A percentile compares a stretch with the other conserved stretches of the same genome.
phyloP scores from a whole-genome alignment of 306 rosid species.

The Potentilla sterilis region DNA sequence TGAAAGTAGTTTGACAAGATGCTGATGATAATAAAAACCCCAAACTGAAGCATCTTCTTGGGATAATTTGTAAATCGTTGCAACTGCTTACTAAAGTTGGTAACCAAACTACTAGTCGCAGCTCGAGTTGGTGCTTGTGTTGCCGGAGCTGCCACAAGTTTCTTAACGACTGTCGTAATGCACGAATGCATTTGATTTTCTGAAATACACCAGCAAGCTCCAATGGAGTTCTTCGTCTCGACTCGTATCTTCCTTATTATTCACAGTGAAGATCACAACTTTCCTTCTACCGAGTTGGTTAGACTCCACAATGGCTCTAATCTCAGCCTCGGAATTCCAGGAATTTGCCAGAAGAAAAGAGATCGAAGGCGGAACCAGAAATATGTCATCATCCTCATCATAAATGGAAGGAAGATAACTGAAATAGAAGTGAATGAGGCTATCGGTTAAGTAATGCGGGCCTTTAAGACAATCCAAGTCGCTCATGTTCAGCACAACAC shows the following conservation, averaged over 20 bases:
- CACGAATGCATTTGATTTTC: slow-evolving; percentile 7
- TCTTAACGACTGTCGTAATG: slow-evolving; percentile 7
- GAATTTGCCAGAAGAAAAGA: slow-evolving; percentile 1
- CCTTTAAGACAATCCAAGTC: slow-evolving; percentile 10
- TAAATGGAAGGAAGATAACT: neutral
- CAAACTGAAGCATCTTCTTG: neutral
- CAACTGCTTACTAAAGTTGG: no score
- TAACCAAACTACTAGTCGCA: neutral
- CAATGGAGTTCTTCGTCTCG: slow-evolving; percentile 6
- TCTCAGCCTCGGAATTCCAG: neutral
- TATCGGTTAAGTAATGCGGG: neutral
- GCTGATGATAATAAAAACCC: neutral
- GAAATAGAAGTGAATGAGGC: slow-evolving; percentile 7
- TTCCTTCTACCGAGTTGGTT: neutral
- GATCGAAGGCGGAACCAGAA: slow-evolving; percentile 7
- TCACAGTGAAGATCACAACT: slow-evolving; percentile 7
- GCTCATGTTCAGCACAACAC: neutral
- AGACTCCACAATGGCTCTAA: slow-evolving; percentile 12
- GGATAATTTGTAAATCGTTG: neutral
- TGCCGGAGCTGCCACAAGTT: neutral
- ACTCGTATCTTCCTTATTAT: neutral
- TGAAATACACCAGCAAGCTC: slow-evolving; percentile 16
- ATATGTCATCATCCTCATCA: neutral
- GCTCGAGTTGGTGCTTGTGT: neutral
- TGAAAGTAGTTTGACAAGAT: neutral